phyloP scores from a whole-genome alignment of 2,329 filamentous ascomycete genomes.

The Fusarium mundagurra region DNA sequence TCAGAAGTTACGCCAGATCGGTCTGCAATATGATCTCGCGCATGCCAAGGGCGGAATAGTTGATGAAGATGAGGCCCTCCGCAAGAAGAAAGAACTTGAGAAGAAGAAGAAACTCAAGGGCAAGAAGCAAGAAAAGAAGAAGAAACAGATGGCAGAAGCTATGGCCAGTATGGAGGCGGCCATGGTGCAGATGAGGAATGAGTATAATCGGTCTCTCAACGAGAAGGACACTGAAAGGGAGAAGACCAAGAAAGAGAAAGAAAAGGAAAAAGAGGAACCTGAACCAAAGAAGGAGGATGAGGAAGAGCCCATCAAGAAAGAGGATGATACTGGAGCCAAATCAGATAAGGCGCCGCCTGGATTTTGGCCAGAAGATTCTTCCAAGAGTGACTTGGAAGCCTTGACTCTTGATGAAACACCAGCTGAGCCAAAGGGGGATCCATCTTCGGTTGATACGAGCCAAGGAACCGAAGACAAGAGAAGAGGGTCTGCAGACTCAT shows the following conservation, averaged over 20 bases:
- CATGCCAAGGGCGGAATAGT: conserved; percentile 66
- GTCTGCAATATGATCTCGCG: conserved; percentile 68
- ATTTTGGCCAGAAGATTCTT: conserved; percentile 36
- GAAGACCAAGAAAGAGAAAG: conserved; percentile 5
- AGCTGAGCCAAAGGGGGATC: conserved; percentile 4
- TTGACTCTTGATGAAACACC: not conserved
- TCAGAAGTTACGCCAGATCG: conserved; percentile 71
- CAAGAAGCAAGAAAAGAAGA: conserved; percentile 41
- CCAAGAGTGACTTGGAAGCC: conserved; percentile 28
- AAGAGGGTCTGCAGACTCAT: not conserved
- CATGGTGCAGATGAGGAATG: conserved; percentile 40
- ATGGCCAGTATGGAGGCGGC: conserved; percentile 41
- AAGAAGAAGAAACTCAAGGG: conserved; percentile 40
- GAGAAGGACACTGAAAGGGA: conserved; percentile 27
- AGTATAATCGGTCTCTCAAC: conserved; percentile 30
- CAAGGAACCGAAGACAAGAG: conserved; percentile 19
- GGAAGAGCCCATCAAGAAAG: conserved; percentile 18
- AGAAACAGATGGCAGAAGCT: conserved; percentile 39
- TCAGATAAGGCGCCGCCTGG: conserved; percentile 22
- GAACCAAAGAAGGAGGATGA: not conserved
- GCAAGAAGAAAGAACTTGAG: conserved; percentile 40
- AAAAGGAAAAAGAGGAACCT: conserved; percentile 7
- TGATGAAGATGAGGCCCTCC: conserved; percentile 57
- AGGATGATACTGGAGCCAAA: conserved; percentile 6
- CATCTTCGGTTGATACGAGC: conserved; percentile 1